Evolutionary conservation across 2,329 filamentous ascomycete genomes (phyloP).

Genomic region (Ceratocystis variospora): DNA sequence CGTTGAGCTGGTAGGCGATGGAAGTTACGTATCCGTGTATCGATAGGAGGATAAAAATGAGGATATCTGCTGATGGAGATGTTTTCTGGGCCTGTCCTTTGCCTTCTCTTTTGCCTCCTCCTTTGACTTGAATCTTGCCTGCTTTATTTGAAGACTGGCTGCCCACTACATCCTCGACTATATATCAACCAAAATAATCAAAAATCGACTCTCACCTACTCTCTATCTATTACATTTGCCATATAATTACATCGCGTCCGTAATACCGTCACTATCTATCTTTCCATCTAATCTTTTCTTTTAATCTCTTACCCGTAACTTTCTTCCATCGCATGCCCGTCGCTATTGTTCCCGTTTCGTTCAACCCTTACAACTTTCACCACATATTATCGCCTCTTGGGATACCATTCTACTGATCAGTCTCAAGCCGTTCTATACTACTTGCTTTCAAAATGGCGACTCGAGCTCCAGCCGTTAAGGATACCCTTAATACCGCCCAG

Average conservation of each 20-base stretch:
- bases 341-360: neutral
- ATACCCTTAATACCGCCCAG: slow-evolving; percentile 7
- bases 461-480: slow-evolving; percentile 8
- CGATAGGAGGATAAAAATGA: neutral
- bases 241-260: neutral
- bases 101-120: neutral
- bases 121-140: neutral
- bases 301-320: neutral
- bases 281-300: neutral
- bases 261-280: slow-evolving; percentile 6
- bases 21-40: neutral
- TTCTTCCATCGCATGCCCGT: too few relatives aligned
- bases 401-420: neutral
- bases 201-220: neutral
- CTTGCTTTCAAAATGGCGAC: neutral
- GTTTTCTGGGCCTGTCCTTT: neutral
- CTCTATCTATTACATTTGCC: too few relatives aligned
- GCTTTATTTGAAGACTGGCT: neutral
- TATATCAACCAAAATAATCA: neutral
- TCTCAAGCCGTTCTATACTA: neutral
- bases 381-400: neutral
- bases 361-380: neutral
- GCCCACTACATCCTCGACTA: slow-evolving; percentile 3
- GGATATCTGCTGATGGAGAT: neutral
- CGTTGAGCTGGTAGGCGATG: neutral